Conservation (phyloP, 768 basidiomycete species). For the Lentinula sp. region DNA sequence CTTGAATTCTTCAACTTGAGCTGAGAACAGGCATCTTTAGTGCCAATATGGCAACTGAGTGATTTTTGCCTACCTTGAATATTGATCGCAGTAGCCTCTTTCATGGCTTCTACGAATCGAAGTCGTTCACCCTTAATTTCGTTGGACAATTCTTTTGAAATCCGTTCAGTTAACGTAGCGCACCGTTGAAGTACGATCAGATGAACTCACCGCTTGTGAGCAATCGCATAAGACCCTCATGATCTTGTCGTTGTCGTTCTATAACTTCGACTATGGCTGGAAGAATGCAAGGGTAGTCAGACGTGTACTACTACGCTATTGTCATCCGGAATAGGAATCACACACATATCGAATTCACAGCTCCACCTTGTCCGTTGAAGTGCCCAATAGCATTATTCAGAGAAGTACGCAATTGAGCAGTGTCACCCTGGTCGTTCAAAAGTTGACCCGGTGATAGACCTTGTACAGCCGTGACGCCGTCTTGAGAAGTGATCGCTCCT, state of each 20-base stretch:
- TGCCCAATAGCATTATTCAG: conserved; percentile 29
- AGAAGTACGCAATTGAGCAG: conserved; percentile 28
- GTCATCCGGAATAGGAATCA: conserved; percentile 7
- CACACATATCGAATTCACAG: conserved; percentile 14
- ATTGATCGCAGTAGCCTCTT: conserved; percentile 85
- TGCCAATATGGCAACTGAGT: background rate
- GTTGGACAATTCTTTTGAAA: conserved; percentile 51
- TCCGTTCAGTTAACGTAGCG: background rate
- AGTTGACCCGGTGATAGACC: conserved; percentile 26
- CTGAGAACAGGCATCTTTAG: conserved; percentile 28
- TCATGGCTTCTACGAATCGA: conserved; percentile 92
- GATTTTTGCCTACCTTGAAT: conserved; percentile 51
- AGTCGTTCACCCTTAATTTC: conserved; percentile 85
- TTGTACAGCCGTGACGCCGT: conserved; percentile 24
- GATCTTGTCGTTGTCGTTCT: conserved; percentile 64
- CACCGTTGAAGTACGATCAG: background rate
- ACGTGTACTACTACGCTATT: conserved; percentile 8
- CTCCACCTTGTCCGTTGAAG: conserved; percentile 15
- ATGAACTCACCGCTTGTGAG: conserved; percentile 52
- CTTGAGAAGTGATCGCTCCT: conserved; percentile 23
- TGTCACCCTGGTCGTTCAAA: conserved; percentile 28
- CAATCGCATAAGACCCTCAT: conserved; percentile 61
- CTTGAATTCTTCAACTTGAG: conserved; percentile 86
- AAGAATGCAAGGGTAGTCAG: background rate
- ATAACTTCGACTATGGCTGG: conserved; percentile 57